phyloP scores from a whole-genome alignment of 306 rosid species.

The Inga leiocalycina region DNA sequence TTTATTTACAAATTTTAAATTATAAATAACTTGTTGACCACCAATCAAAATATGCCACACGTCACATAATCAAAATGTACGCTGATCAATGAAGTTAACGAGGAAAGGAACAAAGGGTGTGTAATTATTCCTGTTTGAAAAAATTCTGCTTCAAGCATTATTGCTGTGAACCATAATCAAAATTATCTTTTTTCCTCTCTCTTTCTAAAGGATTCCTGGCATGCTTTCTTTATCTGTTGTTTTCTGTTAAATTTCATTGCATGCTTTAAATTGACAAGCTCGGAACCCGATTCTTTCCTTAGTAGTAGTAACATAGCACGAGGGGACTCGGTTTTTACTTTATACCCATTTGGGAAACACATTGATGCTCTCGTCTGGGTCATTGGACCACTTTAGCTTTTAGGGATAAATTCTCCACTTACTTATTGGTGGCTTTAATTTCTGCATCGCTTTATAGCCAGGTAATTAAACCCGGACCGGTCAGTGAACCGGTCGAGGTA shows the following conservation, averaged over 20 bases:
- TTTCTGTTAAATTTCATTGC: neutral
- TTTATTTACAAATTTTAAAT: neutral
- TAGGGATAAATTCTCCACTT: slow-evolving; percentile 11
- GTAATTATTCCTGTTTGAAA: neutral
- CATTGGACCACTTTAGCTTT: slow-evolving; percentile 12
- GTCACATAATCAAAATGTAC: neutral
- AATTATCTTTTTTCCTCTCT: neutral
- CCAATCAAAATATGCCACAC: neutral
- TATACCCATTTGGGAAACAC: slow-evolving; percentile 12
- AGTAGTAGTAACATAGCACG: slow-evolving; percentile 1
- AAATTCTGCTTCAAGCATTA: neutral
- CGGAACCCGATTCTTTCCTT: slow-evolving; percentile 30
- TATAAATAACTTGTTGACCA: neutral
- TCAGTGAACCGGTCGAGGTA: too few species aligned
- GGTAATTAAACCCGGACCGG: too few species aligned
- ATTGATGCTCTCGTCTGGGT: slow-evolving; percentile 6
- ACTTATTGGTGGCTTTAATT: neutral
- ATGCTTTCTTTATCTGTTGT: neutral
- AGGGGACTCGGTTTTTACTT: neutral
- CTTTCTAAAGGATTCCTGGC: slow-evolving; percentile 12
- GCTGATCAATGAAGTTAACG: neutral
- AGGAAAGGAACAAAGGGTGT: neutral
- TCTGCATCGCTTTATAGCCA: neutral
- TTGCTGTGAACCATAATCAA: neutral
- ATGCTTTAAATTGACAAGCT: slow-evolving; percentile 23